These are phyloP conservation scores for Arthrobotrys iridis DNA, from an alignment of 2,329 filamentous ascomycete species.

Conservation along the genomic window DNA sequence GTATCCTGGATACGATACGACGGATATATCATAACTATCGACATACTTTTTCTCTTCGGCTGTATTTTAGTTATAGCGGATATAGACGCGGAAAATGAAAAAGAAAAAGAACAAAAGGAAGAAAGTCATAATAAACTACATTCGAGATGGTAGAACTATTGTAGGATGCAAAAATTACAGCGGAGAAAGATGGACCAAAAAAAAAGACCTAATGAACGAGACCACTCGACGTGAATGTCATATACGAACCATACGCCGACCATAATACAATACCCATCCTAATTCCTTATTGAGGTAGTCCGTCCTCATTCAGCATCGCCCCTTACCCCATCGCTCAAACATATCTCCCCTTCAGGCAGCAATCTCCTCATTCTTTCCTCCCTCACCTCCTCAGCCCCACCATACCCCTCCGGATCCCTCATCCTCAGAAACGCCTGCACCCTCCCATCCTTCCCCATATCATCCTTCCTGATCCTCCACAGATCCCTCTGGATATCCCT, in stretches of 20 bases:
- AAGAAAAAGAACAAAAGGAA: background rate
- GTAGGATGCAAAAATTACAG: no score
- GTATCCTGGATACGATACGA: background rate
- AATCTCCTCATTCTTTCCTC: conserved; percentile 65
- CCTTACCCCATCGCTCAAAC: conserved; percentile 62
- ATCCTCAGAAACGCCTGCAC: conserved; percentile 81
- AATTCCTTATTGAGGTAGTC: background rate
- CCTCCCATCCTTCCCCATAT: conserved; percentile 71
- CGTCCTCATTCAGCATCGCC: background rate
- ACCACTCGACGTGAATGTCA: background rate
- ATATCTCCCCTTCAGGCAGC: conserved; percentile 64
- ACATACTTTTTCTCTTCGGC: background rate
- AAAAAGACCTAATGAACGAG: background rate
- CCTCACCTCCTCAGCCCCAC: conserved; percentile 60
- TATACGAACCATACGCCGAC: conserved; percentile 7
- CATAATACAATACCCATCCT: conserved; percentile 9
- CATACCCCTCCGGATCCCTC: conserved; percentile 67
- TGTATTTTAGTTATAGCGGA: conserved; percentile 45
- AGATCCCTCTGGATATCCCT: conserved; percentile 73
- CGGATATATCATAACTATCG: background rate
- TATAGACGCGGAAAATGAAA: conserved; percentile 3
- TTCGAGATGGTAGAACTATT: background rate
- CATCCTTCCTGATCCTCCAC: conserved; percentile 67
- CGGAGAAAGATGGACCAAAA: background rate
- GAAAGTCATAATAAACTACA: conserved; percentile 27